phyloP scores from a whole-genome alignment of 2,329 filamentous ascomycete genomes.

The Sporothrix inflata region DNA sequence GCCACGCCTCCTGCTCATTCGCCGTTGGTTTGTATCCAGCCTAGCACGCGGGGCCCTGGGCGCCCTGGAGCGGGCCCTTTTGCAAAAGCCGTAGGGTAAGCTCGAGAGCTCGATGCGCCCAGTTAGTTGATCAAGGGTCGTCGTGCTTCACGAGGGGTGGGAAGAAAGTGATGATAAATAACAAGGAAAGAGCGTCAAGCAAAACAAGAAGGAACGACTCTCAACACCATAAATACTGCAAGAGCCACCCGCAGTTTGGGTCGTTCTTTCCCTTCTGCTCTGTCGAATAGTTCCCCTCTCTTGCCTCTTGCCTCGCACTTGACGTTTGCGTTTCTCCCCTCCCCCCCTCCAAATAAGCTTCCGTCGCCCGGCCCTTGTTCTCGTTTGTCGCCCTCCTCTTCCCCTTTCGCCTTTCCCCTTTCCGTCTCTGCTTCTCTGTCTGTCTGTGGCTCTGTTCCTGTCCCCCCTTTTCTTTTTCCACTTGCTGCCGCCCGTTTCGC shows the following conservation, averaged over 20 bases:
- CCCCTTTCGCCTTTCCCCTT: background rate
- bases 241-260: background rate
- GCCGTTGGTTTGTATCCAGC: background rate
- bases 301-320: background rate
- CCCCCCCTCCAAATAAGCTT: conserved; percentile 9
- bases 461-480: background rate
- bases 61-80: no score
- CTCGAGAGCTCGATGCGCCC: background rate
- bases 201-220: background rate
- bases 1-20: background rate
- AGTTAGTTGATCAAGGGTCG: background rate
- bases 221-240: conserved; percentile 19
- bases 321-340: background rate
- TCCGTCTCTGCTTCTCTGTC: background rate
- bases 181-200: background rate
- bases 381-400: background rate
- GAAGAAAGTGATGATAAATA: background rate
- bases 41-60: background rate
- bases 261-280: background rate
- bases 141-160: background rate
- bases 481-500: conserved; percentile 18
- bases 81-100: background rate
- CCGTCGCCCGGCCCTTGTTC: background rate
- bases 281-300: no score
- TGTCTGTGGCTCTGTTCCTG: background rate